phyloP scores from a whole-genome alignment of 495 filamentous ascomycete species.

The Hypoxylon intermedium region DNA sequence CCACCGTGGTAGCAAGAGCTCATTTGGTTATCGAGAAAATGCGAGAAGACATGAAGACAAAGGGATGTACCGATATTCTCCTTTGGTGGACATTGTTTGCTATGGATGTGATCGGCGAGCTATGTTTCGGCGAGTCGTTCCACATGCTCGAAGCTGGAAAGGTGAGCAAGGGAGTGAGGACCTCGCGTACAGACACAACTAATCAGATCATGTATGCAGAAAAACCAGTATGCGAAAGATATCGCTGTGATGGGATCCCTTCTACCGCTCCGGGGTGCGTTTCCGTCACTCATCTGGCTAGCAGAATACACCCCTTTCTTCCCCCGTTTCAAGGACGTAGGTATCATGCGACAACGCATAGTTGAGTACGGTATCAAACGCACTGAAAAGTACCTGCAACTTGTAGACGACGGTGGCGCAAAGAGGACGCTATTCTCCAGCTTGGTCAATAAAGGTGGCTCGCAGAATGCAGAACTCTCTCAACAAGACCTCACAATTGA shows the following conservation, averaged over 20 bases:
- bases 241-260: constrained; percentile 42
- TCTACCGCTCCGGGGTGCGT: constrained; percentile 45
- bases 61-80: constrained; percentile 52
- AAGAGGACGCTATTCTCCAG: constrained; percentile 9
- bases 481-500: constrained; percentile 31
- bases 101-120: constrained; percentile 60
- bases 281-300: constrained; percentile 41
- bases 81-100: constrained; percentile 64
- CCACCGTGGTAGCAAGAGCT: constrained; percentile 45
- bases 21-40: constrained; percentile 51
- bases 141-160: constrained; percentile 57
- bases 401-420: not conserved
- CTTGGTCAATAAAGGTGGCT: not conserved
- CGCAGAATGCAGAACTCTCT: not conserved
- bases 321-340: not conserved
- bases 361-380: constrained; percentile 1
- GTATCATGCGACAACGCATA: not conserved
- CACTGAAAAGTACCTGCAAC: constrained; percentile 2
- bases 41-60: constrained; percentile 39
- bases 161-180: constrained; percentile 30
- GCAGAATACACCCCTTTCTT: constrained; percentile 2
- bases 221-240: constrained; percentile 52
- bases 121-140: constrained; percentile 63
- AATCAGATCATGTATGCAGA: constrained; percentile 40
- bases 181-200: constrained; percentile 14